phyloP scores from a whole-genome alignment of 257 asterid genomes.

The Marsdenia floribunda region DNA sequence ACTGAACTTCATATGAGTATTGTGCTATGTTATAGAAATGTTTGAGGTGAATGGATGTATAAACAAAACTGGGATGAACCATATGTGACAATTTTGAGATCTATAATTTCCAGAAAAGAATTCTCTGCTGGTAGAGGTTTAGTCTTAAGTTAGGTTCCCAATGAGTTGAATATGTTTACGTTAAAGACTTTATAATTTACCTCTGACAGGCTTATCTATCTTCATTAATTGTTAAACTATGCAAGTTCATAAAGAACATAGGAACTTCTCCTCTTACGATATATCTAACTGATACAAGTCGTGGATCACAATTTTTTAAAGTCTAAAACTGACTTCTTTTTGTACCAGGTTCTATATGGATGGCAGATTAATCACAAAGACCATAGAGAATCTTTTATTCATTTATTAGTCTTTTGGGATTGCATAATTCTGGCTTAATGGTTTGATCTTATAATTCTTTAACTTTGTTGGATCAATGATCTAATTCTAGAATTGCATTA shows the following conservation, averaged over 20 bases:
- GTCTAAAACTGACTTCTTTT: background rate
- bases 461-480: conserved; percentile 1
- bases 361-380: background rate
- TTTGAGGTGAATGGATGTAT: background rate
- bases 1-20: background rate
- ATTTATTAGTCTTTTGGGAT: background rate
- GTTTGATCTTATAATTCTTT: background rate
- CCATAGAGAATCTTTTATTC: background rate
- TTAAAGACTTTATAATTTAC: background rate
- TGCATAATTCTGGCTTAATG: background rate
- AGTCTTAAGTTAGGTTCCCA: background rate
- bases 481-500: conserved; percentile 4
- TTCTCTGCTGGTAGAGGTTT: background rate
- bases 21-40: no score
- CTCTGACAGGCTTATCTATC: background rate
- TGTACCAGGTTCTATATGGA: background rate
- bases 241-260: background rate
- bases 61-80: background rate
- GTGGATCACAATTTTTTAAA: no score
- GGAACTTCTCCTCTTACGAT: background rate
- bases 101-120: background rate
- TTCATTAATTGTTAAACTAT: background rate
- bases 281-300: background rate
- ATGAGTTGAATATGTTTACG: background rate
- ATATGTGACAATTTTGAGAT: background rate